Evolutionary conservation across 768 basidiomycete species (phyloP).

Genomic region (Tulasnella sp.): DNA sequence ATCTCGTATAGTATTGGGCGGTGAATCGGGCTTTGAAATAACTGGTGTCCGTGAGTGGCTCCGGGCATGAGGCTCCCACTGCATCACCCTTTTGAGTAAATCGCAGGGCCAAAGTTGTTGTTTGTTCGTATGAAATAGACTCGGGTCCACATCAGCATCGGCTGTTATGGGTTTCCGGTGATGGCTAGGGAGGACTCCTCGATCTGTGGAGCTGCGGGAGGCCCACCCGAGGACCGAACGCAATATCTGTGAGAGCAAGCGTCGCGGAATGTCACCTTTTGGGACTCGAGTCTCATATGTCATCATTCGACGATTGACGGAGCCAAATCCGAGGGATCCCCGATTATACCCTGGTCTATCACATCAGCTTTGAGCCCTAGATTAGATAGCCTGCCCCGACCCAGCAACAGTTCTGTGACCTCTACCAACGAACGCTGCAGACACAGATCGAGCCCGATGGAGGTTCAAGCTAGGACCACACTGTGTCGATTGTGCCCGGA

Average conservation of each 20-base stretch:
- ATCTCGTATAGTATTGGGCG: not conserved
- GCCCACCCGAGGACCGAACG: not conserved
- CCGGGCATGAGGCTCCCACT: not conserved
- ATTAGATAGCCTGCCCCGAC: not conserved
- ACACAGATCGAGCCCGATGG: not conserved
- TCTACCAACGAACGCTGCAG: not conserved
- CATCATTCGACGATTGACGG: not conserved
- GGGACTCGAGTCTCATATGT: not conserved
- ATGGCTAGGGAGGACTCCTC: not conserved
- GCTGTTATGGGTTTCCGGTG: not conserved
- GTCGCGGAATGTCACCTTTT: not conserved
- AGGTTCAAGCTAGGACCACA: not conserved
- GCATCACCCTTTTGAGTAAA: not conserved
- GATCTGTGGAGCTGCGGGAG: not conserved
- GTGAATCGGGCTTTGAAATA: slow-evolving; percentile 6
- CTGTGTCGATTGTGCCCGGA: not conserved
- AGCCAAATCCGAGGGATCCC: not conserved
- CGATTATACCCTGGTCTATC: not conserved
- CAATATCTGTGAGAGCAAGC: not conserved
- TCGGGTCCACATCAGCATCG: not conserved
- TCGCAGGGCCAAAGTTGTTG: not conserved
- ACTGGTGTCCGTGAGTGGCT: not conserved
- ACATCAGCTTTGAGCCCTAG: not conserved
- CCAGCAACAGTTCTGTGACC: not conserved
- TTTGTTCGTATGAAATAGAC: not conserved